Conservation (phyloP, 345 rosid genomes). For the Microthlaspi erraticum region DNA sequence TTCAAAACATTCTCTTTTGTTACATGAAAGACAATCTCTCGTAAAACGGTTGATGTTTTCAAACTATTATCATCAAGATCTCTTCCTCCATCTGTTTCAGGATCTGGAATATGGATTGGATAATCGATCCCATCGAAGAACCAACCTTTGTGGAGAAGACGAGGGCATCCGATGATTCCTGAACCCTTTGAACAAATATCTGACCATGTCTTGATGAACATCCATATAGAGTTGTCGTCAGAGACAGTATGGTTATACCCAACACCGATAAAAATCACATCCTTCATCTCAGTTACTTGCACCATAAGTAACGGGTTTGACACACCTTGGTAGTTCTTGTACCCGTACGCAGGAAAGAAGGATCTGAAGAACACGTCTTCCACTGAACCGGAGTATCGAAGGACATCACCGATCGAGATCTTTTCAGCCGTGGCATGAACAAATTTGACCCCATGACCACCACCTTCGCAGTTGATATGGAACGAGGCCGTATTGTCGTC, state of each 20-base stretch:
- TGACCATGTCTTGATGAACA: constrained; percentile 52
- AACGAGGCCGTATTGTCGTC: too few species aligned
- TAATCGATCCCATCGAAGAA: too few species aligned
- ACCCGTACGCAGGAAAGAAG: constrained; percentile 43
- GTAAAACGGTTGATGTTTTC: too few species aligned
- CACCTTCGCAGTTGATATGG: too few species aligned
- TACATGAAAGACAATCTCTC: too few species aligned
- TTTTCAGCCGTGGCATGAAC: constrained; percentile 38
- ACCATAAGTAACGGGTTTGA: constrained; percentile 46
- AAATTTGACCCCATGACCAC: too few species aligned
- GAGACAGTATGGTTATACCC: constrained; percentile 39
- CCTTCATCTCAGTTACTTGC: constrained; percentile 48
- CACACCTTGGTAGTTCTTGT: constrained; percentile 35
- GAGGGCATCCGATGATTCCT: too few species aligned
- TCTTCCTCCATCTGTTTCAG: too few species aligned
- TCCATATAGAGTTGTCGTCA: constrained; percentile 49
- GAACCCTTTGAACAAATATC: constrained; percentile 33
- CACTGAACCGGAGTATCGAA: too few species aligned
- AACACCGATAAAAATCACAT: constrained; percentile 50
- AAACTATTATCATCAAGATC: too few species aligned
- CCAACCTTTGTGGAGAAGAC: not conserved
- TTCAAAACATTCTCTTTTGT: too few species aligned
- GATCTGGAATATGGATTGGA: too few species aligned
- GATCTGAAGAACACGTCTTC: constrained; percentile 19
- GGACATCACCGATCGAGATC: constrained; percentile 31